Percentiles rank a stretch among this genome's conserved stretches.
Conservation (phyloP, 352 stramenopile species). For the Pythium utonaiense region DNA sequence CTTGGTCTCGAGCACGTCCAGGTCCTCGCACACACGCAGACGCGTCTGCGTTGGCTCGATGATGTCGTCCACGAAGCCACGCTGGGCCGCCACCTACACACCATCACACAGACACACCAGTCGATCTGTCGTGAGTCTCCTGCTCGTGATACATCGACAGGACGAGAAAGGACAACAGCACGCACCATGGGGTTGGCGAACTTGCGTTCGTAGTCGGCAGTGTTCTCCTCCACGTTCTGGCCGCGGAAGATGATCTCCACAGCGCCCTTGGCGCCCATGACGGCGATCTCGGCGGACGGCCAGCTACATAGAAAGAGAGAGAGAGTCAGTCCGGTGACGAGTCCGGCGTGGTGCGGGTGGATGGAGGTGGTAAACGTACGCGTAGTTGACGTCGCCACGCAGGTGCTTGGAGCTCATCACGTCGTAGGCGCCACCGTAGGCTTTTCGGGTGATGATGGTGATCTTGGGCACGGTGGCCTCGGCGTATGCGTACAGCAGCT, state of each 20-base stretch:
- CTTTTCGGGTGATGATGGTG: slow-evolving; percentile 98
- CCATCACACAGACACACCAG: too few species aligned
- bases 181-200: slow-evolving; percentile 95
- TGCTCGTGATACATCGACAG: too few species aligned
- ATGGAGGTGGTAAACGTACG: slow-evolving; percentile 49
- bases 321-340: too few species aligned
- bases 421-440: slow-evolving; percentile 98
- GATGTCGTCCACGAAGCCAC: slow-evolving; percentile 98
- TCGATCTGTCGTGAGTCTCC: too few species aligned
- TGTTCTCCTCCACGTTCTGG: slow-evolving; percentile 94
- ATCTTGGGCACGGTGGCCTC: slow-evolving; percentile 98
- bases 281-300: slow-evolving; percentile 77
- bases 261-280: slow-evolving; percentile 95
- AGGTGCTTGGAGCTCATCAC: slow-evolving; percentile 99
- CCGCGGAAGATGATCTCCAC: slow-evolving; percentile 98
- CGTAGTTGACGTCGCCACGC: slow-evolving; percentile 96
- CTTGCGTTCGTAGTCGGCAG: slow-evolving; percentile 93
- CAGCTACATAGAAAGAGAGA: too few species aligned
- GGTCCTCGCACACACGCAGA: slow-evolving; percentile 93
- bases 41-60: slow-evolving; percentile 95
- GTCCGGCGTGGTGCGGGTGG: too few species aligned
- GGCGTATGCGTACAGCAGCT: slow-evolving; percentile 98
- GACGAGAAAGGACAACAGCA: slow-evolving; percentile 7
- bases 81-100: slow-evolving; percentile 87
- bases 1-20: slow-evolving; percentile 94